Conservation (phyloP, 1,284 basidiomycete genomes). For the Melanopsichium pennsylvanicum region DNA sequence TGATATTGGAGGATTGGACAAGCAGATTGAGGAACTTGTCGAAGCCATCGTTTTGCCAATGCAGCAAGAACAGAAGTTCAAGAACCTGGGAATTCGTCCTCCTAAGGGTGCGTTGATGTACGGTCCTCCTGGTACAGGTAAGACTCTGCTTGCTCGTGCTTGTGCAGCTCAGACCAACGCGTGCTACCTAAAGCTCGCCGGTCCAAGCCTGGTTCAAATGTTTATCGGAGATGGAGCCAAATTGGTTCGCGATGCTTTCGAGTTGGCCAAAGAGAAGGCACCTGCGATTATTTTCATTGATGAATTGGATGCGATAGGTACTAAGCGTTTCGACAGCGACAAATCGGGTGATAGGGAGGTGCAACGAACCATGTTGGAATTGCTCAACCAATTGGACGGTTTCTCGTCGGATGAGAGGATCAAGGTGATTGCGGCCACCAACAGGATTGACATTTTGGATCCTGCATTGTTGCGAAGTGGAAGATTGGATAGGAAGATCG, state of each 20-base stretch:
- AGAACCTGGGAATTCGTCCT: slow-evolving; percentile 79
- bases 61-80: slow-evolving; percentile 83
- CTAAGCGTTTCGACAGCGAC: slow-evolving; percentile 97
- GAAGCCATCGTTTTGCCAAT: slow-evolving; percentile 82
- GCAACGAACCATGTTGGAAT: slow-evolving; percentile 97
- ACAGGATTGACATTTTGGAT: slow-evolving; percentile 96
- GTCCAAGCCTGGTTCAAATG: slow-evolving; percentile 81
- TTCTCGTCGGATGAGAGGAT: slow-evolving; percentile 92
- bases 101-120: slow-evolving; percentile 83
- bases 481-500: slow-evolving; percentile 80
- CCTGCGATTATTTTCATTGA: slow-evolving; percentile 99
- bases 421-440: slow-evolving; percentile 99
- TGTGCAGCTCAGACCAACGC: slow-evolving; percentile 83
- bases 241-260: slow-evolving; percentile 94
- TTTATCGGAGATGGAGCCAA: slow-evolving; percentile 97
- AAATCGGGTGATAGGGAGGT: slow-evolving; percentile 98
- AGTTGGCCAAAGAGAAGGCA: slow-evolving; percentile 94
- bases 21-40: slow-evolving; percentile 82
- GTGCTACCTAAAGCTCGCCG: slow-evolving; percentile 80
- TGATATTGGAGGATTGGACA: slow-evolving; percentile 80
- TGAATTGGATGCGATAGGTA: slow-evolving; percentile 98
- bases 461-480: slow-evolving; percentile 79
- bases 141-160: slow-evolving; percentile 93
- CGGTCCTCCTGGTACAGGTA: slow-evolving; percentile 87
- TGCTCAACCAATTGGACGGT: slow-evolving; percentile 86